Evolutionary conservation across 169 alveolate genomes (phyloP).

Genomic region (Cystoisospora suis): DNA sequence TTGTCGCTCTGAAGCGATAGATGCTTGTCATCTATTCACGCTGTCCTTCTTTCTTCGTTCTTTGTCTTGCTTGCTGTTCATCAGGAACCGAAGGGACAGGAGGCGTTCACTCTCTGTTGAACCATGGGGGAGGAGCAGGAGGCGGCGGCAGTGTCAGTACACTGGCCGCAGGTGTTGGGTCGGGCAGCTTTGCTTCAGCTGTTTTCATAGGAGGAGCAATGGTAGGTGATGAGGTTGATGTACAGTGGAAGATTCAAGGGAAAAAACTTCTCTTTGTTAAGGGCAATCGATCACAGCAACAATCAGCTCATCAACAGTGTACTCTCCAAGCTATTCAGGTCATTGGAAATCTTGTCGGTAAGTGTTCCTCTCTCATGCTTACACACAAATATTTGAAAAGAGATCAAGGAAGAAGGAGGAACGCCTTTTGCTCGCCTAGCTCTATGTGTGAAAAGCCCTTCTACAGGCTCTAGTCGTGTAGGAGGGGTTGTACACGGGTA

Average conservation of each 20-base stretch:
- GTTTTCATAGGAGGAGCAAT: not conserved
- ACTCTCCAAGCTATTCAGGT: not conserved
- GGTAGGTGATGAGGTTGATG: not conserved
- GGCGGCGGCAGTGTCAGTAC: constrained; percentile 1
- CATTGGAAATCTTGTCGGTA: constrained; percentile 12
- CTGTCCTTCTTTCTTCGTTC: not conserved
- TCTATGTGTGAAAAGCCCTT: not conserved
- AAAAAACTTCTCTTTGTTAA: not conserved
- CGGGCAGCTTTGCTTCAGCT: constrained; percentile 4
- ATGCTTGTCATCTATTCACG: too few species aligned
- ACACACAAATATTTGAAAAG: not conserved
- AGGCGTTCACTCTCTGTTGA: too few species aligned
- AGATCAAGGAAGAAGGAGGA: not conserved
- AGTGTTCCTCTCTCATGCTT: not conserved
- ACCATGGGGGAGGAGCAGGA: not conserved
- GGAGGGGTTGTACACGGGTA: not conserved
- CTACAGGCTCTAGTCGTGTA: not conserved
- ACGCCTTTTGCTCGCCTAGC: not conserved
- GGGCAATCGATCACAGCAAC: not conserved
- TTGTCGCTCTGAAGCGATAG: too few species aligned
- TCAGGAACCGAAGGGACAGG: not conserved
- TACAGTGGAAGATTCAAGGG: not conserved
- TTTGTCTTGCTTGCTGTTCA: too few species aligned
- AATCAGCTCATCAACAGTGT: constrained; percentile 7
- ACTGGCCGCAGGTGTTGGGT: constrained; percentile 26